A percentile compares a stretch with the other conserved stretches of the same genome.
Conservation (phyloP, 305 asterid genomes). For the Rubia balearica region DNA sequence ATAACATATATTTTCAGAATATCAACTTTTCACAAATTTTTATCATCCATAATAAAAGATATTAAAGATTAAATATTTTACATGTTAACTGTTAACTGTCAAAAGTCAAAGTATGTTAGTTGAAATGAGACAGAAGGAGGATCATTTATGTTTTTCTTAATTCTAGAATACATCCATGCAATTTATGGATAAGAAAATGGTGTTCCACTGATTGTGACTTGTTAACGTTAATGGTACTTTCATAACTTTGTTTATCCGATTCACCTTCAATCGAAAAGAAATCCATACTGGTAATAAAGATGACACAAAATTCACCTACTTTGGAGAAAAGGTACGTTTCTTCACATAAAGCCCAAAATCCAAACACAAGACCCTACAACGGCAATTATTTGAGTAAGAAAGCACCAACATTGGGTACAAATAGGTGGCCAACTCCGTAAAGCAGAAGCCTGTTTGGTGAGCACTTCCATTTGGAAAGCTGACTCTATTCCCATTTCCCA, state of each 20-base stretch:
- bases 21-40: too few species aligned
- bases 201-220: not conserved
- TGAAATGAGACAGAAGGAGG: too few species aligned
- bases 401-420: not conserved
- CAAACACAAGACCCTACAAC: not conserved
- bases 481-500: slow-evolving; percentile 43
- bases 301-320: not conserved
- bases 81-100: too few species aligned
- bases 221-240: not conserved
- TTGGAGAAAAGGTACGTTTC: not conserved
- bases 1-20: too few species aligned
- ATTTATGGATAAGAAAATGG: not conserved
- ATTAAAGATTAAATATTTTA: too few species aligned
- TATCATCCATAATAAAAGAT: too few species aligned
- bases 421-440: slow-evolving; percentile 22
- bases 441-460: slow-evolving; percentile 11
- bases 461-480: slow-evolving; percentile 30
- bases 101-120: too few species aligned
- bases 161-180: not conserved
- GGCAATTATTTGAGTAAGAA: not conserved
- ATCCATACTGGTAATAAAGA: not conserved
- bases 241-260: not conserved
- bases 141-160: too few species aligned
- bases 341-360: not conserved
- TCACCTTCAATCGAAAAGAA: not conserved